Evolutionary conservation across 2,329 filamentous ascomycete species (phyloP), one percentile per base, ranked within the genome.

Genomic region (Beauveria sp.): DNA sequence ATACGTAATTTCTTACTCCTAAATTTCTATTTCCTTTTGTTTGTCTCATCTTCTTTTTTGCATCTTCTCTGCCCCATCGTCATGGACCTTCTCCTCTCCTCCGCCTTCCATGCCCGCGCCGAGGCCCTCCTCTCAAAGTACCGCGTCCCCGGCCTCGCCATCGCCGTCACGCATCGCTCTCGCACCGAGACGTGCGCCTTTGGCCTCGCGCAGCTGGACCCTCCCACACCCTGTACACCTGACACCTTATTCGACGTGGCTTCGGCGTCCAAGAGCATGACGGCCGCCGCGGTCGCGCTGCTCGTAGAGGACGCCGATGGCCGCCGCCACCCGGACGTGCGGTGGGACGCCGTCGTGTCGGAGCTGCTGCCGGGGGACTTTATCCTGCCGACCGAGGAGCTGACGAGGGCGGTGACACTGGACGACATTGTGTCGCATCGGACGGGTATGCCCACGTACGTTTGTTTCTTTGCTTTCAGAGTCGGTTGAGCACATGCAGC

Each of bases 161-260:
- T 70, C 18, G 68, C 68, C 44, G 48, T 62, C 30, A 54, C 50
- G 10, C 48, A 59, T 43, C 26, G 26, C 14, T 48, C 28, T 8
- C 47, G 41, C 6, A 61, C 63, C 9, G 66, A 64, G 10, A 68
- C 68, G 5, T 59, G 55, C n/a, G 68, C 64, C 22, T 68, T 68
- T 40, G 68, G 69, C 30, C 43, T 58, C 16, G 65, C 66, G 7
- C 63, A 61, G 3, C 53, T 70, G 0, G 64, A 67, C 5, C 64
- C 66, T 3, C 56, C 53, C 0, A 40, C 28, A 48, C 44, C 54
- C 9, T 67, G 65, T 41, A 70, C 68, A 0, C 41, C 68, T 0
- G 66, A 70, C 26, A 70, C 68, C 34, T 62, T 70, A 7, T 70
- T 70, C 34, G 67, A 70, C 51, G 64, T 70, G 55, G 69, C 66